Conservation (phyloP, 2,329 filamentous ascomycete genomes). For the Penicillium sp. region DNA sequence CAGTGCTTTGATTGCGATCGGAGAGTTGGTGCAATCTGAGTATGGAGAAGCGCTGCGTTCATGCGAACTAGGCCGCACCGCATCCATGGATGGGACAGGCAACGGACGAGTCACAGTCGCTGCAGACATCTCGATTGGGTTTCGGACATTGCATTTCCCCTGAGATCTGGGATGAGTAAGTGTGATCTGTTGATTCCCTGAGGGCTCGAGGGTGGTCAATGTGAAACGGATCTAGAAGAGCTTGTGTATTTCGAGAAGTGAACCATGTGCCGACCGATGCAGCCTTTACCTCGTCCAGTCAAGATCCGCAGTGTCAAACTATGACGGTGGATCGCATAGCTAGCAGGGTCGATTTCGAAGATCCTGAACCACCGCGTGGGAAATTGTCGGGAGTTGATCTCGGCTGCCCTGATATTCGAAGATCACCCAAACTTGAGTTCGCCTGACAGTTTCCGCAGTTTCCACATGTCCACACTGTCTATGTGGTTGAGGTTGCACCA, state of each 20-base stretch:
- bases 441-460: neutral
- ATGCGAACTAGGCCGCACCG: neutral
- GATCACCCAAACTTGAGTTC: neutral
- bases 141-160: neutral
- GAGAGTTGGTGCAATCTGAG: neutral
- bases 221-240: neutral
- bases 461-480: neutral
- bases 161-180: neutral
- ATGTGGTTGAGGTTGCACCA: neutral
- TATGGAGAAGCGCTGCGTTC: neutral
- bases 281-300: neutral
- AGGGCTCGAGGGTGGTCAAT: neutral
- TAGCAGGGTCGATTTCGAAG: neutral
- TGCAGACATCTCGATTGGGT: neutral
- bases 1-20: neutral
- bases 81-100: neutral
- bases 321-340: neutral
- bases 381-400: neutral
- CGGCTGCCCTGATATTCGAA: neutral
- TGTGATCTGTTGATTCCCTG: neutral
- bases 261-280: neutral
- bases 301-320: neutral
- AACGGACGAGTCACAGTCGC: neutral
- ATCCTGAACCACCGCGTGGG: neutral
- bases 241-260: neutral